Evolutionary conservation across 1,284 basidiomycete genomes (phyloP).

Genomic region (Ustilago tritici): DNA sequence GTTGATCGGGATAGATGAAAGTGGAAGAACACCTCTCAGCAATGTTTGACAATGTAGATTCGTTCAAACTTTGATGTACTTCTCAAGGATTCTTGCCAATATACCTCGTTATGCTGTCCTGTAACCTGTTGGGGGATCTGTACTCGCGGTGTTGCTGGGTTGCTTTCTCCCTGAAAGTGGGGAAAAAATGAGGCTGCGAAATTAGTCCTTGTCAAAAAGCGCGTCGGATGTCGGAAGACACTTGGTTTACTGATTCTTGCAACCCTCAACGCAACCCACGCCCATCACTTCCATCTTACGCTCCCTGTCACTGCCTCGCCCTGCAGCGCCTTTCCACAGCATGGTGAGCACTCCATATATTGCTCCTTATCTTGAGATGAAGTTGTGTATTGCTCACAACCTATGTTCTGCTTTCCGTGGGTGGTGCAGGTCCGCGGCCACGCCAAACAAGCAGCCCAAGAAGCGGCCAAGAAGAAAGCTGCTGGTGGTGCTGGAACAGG

Average conservation of each 20-base stretch:
- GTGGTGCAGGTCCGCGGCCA: conserved; percentile 41
- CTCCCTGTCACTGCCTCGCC: no score
- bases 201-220: not conserved
- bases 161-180: no score
- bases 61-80: no score
- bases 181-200: not conserved
- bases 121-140: not conserved
- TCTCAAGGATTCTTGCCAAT: not conserved
- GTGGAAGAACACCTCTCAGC: not conserved
- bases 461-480: conserved; percentile 39
- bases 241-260: not conserved
- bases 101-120: not conserved
- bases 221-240: conserved; percentile 24
- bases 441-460: conserved; percentile 36
- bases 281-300: not conserved
- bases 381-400: not conserved
- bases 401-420: not conserved
- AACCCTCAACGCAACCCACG: not conserved
- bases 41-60: not conserved
- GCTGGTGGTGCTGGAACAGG: conserved; percentile 19
- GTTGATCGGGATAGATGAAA: not conserved
- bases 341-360: conserved; percentile 1
- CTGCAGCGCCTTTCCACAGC: not conserved
- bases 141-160: not conserved
- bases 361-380: not conserved